A percentile compares a stretch with the other conserved stretches of the same genome.
Conservation (phyloP, 1,139 yeast species). For the Suhomyces ambrosiae region DNA sequence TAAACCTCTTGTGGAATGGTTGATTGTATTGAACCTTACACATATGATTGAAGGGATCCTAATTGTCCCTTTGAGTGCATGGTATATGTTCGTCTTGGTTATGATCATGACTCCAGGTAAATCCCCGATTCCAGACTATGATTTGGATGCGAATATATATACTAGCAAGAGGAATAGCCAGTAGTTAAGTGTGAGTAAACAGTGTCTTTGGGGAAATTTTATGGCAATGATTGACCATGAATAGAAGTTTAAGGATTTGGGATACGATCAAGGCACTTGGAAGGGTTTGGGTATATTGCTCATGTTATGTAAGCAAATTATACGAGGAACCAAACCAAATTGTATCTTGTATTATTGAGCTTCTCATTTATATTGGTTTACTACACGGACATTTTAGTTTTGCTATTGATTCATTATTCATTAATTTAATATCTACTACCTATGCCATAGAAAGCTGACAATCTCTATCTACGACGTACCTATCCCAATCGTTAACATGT, state of each 20-base stretch:
- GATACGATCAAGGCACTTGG: too few relatives aligned
- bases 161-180: too few relatives aligned
- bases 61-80: background rate
- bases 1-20: constrained; percentile 21
- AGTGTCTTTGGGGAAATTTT: too few relatives aligned
- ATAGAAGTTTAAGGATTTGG: too few relatives aligned
- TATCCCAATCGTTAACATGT: constrained; percentile 34
- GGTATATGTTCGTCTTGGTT: background rate
- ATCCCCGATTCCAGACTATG: background rate
- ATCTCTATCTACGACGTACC: constrained; percentile 29
- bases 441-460: constrained; percentile 30
- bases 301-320: too few relatives aligned
- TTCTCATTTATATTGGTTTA: too few relatives aligned
- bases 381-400: too few relatives aligned
- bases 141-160: background rate
- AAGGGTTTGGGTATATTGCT: too few relatives aligned
- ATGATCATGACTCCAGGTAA: background rate
- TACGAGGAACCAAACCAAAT: too few relatives aligned
- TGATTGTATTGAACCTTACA: constrained; percentile 22
- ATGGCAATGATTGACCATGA: too few relatives aligned
- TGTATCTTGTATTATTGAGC: too few relatives aligned
- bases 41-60: background rate
- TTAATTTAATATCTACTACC: background rate
- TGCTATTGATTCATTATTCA: background rate
- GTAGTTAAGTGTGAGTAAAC: too few relatives aligned